Evolutionary conservation across 306 rosid species (phyloP).

Genomic region (Lathyrus sativus): DNA sequence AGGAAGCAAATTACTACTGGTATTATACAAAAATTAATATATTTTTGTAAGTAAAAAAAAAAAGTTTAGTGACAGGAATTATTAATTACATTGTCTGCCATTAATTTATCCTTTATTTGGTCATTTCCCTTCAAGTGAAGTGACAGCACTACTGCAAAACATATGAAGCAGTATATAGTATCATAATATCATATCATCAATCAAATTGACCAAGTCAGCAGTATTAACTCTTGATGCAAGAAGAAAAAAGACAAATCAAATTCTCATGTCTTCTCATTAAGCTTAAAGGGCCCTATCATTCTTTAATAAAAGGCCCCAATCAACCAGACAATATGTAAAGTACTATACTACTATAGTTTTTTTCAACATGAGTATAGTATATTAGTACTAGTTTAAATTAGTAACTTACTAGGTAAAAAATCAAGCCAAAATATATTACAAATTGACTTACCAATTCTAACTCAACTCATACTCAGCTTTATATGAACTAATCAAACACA

Average conservation of each 20-base stretch:
- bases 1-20: no score
- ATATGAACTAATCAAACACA: no score
- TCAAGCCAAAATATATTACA: not conserved
- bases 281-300: conserved; percentile 34
- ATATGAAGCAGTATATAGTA: conserved; percentile 16
- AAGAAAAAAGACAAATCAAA: conserved; percentile 19
- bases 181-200: conserved; percentile 37
- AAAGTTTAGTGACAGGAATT: conserved; percentile 32
- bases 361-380: not conserved
- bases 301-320: not conserved
- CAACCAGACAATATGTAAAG: conserved; percentile 47
- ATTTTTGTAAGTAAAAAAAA: not conserved
- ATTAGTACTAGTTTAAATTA: not conserved
- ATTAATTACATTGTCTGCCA: conserved; percentile 54
- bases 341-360: not conserved
- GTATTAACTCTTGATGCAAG: conserved; percentile 40
- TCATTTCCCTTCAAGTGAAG: conserved; percentile 48
- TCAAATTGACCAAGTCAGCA: conserved; percentile 57
- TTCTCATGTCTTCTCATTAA: conserved; percentile 47
- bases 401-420: not conserved
- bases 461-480: no score
- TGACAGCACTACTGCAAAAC: conserved; percentile 57
- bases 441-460: no score
- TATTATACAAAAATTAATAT: no score
- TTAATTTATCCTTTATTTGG: conserved; percentile 35